Evolutionary conservation across 2,329 filamentous ascomycete genomes (phyloP).

Genomic region (Blumeria hordei): DNA sequence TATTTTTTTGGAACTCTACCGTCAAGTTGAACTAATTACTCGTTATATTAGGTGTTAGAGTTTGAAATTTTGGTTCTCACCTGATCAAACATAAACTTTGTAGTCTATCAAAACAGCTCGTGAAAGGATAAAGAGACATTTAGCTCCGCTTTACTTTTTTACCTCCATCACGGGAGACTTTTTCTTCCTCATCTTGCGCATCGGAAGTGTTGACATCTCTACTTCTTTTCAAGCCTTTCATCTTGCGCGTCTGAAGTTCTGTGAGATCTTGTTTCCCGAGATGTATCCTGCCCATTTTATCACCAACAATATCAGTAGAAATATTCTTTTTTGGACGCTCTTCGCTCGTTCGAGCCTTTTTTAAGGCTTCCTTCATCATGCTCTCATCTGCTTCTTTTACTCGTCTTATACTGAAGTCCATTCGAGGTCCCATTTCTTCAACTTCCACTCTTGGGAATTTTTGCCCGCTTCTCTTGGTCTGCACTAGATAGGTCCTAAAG

Average conservation of each 20-base stretch:
- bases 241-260: conserved; percentile 84
- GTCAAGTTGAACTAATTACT: too few species aligned
- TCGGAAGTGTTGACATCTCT: conserved; percentile 34
- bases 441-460: conserved; percentile 76
- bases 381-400: conserved; percentile 53
- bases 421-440: conserved; percentile 82
- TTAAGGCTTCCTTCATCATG: conserved; percentile 74
- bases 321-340: conserved; percentile 92
- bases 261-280: conserved; percentile 71
- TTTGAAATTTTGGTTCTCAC: too few species aligned
- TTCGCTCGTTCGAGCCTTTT: conserved; percentile 51
- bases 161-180: conserved; percentile 21
- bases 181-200: conserved; percentile 12
- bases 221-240: conserved; percentile 89
- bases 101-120: too few species aligned
- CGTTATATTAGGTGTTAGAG: too few species aligned
- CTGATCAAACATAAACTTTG: too few species aligned
- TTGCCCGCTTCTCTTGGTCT: conserved; percentile 67
- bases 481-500: conserved; percentile 64
- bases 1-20: too few species aligned
- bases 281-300: conserved; percentile 89
- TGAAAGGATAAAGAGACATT: not conserved
- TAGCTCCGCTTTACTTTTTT: conserved; percentile 11
- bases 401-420: conserved; percentile 75
- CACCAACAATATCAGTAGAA: conserved; percentile 69